Percentiles rank a stretch among this genome's conserved stretches.
phyloP scores from a whole-genome alignment of 2,329 filamentous ascomycete species.

The Colletotrichum sp. region DNA sequence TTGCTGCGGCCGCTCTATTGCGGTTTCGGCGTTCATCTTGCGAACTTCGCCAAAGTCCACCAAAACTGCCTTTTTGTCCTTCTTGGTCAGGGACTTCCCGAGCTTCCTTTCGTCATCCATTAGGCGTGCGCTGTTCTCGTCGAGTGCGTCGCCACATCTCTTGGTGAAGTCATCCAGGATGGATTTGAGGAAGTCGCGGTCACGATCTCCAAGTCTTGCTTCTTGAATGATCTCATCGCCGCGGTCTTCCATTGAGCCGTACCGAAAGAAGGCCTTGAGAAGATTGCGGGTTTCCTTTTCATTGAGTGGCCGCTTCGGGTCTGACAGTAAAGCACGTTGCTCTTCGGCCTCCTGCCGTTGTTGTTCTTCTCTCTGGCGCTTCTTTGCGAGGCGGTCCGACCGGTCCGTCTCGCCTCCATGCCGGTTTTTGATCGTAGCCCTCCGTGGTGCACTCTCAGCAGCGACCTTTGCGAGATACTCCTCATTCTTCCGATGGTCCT shows the following conservation, averaged over 20 bases:
- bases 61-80: conserved; percentile 95
- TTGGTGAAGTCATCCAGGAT: conserved; percentile 78
- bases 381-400: conserved; percentile 68
- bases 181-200: conserved; percentile 77
- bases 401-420: conserved; percentile 63
- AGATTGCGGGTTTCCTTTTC: conserved; percentile 95
- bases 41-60: conserved; percentile 95
- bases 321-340: conserved; percentile 73
- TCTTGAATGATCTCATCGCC: conserved; percentile 87
- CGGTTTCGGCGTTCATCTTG: conserved; percentile 94
- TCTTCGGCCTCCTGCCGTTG: conserved; percentile 79
- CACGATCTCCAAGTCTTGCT: conserved; percentile 82
- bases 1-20: conserved; percentile 88
- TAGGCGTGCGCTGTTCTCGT: conserved; percentile 72
- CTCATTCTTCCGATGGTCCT: conserved; percentile 83
- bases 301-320: conserved; percentile 87
- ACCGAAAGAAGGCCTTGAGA: conserved; percentile 88
- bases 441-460: conserved; percentile 85
- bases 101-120: conserved; percentile 82
- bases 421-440: conserved; percentile 65
- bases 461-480: conserved; percentile 82
- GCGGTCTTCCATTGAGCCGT: conserved; percentile 87
- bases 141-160: conserved; percentile 62
- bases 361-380: conserved; percentile 67
- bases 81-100: conserved; percentile 88